These are phyloP conservation scores for Yarrowia osloensis DNA, from an alignment of 805 yeast species.

Conservation along the genomic window DNA sequence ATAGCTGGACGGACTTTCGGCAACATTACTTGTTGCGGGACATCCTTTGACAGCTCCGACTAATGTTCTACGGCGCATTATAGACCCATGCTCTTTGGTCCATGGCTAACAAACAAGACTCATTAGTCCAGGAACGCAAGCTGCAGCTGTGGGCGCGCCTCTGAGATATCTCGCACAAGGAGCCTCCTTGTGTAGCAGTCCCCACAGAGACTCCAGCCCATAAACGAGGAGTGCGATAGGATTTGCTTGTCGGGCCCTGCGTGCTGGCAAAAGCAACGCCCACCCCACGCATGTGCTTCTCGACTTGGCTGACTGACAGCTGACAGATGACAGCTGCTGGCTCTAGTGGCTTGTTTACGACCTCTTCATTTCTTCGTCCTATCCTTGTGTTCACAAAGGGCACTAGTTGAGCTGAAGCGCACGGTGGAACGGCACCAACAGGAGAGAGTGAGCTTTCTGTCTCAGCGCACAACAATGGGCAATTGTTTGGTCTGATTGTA, in stretches of 20 bases:
- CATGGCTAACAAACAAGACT: neutral
- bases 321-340: neutral
- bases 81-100: conserved; percentile 9
- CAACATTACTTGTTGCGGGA: neutral
- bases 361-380: neutral
- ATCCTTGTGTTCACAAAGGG: neutral
- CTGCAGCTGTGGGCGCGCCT: neutral
- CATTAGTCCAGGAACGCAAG: conserved; percentile 1
- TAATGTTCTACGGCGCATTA: neutral
- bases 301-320: neutral
- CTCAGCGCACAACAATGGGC: too few relatives aligned
- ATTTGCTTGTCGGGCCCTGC: neutral
- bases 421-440: too few relatives aligned
- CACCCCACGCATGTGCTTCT: conserved; percentile 14
- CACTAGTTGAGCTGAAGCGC: neutral
- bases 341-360: neutral
- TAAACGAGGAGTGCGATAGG: neutral
- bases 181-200: neutral
- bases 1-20: neutral
- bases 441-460: too few relatives aligned
- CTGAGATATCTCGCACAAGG: neutral
- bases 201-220: neutral
- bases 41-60: neutral
- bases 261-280: conserved; percentile 16
- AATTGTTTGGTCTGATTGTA: too few relatives aligned